These are phyloP conservation scores for Aspergillus pseudoviridinutans DNA, from an alignment of 2,329 filamentous ascomycete species.

Conservation along the genomic window DNA sequence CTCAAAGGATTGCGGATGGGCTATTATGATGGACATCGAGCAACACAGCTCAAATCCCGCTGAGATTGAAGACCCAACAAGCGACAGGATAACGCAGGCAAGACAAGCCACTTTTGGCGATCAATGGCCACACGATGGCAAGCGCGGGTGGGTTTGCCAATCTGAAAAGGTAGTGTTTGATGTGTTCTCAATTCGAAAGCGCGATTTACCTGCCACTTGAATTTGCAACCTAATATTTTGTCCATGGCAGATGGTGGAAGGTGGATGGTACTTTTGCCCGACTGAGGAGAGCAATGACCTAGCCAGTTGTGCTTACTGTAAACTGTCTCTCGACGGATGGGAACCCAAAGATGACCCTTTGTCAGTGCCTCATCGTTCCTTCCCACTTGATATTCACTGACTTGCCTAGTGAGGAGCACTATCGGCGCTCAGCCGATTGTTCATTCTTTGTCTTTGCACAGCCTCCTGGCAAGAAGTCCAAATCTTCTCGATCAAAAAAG, in stretches of 20 bases:
- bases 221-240: conserved; percentile 1
- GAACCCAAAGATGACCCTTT: conserved; percentile 86
- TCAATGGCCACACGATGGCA: conserved; percentile 83
- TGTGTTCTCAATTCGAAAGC: not conserved
- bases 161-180: conserved; percentile 66
- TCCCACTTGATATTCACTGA: conserved; percentile 12
- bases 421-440: conserved; percentile 72
- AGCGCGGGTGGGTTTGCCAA: conserved; percentile 86
- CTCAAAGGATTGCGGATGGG: conserved; percentile 80
- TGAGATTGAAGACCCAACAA: conserved; percentile 67
- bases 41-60: conserved; percentile 42
- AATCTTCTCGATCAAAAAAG: conserved; percentile 55
- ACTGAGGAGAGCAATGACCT: conserved; percentile 79
- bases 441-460: conserved; percentile 71
- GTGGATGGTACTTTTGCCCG: conserved; percentile 92
- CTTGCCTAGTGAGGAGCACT: conserved; percentile 71
- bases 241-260: conserved; percentile 68
- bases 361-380: conserved; percentile 48
- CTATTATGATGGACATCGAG: conserved; percentile 63
- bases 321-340: conserved; percentile 88
- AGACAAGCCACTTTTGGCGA: conserved; percentile 78
- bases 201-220: not conserved
- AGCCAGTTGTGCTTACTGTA: conserved; percentile 87
- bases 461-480: conserved; percentile 49
- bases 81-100: conserved; percentile 67